Evolutionary conservation across 768 basidiomycete genomes (phyloP), one percentile per base, ranked within the genome.

Genomic region (Saitozyma podzolica): DNA sequence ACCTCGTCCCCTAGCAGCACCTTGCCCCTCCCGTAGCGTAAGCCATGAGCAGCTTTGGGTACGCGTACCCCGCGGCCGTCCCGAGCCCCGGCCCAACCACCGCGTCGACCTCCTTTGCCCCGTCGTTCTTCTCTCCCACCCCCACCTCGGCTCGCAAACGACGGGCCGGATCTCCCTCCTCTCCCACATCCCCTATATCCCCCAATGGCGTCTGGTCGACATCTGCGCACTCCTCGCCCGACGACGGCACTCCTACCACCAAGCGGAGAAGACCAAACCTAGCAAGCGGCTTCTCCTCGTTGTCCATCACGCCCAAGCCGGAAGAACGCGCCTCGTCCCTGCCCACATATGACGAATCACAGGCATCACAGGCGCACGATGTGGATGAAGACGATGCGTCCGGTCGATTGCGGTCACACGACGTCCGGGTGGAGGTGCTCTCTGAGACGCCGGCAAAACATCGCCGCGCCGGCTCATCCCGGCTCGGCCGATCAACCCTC

Each of bases 211-310:
- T 39, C 58, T 13, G 10, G 10, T 41, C 50, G 41, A 11, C 20
- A 8, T 17, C n/a, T 6, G 8, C 13, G 9, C 37, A 19, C 17
- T n/a, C 6, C 48, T n/a, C 37, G 16, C 47, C 49, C 48, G 20
- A 11, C 39, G 52, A 54, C 19, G 6, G n/a, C 2, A 47, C 49
- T 16, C 68, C 64, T 60, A 14, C 52, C n/a, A 58, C 64, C 16
- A 75, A 75, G 55, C 61, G 71, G 29, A 40, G 65, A 11, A 50
- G 74, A 43, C 67, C 71, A 2, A 75, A 75, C 51, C 55, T 75
- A 6, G 56, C 65, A 4, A 66, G 70, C 63, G 74, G 70, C 5
- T 73, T 75, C 51, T 63, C 62, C 9, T 49, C 66, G 14, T 56
- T 75, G 4, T 70, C 66, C 19, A 65, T 68, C 55, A 60, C 62